Evolutionary conservation across 2,329 filamentous ascomycete species (phyloP).

Genomic region (Fusarium decemcellulare): DNA sequence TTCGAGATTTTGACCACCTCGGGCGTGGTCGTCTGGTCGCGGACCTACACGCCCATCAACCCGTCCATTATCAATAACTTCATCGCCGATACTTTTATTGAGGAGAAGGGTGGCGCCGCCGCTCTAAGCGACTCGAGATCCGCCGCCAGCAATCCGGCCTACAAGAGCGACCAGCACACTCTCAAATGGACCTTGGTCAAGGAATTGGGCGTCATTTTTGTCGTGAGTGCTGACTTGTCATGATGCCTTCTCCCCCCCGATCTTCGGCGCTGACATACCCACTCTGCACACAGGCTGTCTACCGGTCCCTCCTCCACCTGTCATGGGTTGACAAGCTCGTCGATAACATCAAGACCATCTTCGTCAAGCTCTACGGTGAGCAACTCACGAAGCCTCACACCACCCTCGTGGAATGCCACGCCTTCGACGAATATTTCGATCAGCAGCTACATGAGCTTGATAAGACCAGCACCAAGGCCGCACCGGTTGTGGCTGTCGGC

Average conservation of each 20-base stretch:
- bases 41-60: constrained; percentile 84
- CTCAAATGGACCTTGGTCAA: constrained; percentile 94
- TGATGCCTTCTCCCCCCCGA: constrained; percentile 34
- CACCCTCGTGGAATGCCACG: constrained; percentile 81
- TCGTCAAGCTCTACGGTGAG: constrained; percentile 90
- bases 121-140: constrained; percentile 72
- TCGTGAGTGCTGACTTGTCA: constrained; percentile 67
- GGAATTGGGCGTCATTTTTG: constrained; percentile 95
- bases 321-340: constrained; percentile 98
- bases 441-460: constrained; percentile 90
- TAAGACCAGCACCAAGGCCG: constrained; percentile 61
- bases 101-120: constrained; percentile 82
- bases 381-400: constrained; percentile 87
- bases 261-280: constrained; percentile 43
- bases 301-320: constrained; percentile 93
- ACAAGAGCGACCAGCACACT: constrained; percentile 93
- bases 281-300: constrained; percentile 79
- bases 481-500: constrained; percentile 44
- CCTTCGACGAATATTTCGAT: constrained; percentile 95
- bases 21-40: constrained; percentile 97
- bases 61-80: constrained; percentile 91
- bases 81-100: constrained; percentile 97
- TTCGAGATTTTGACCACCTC: constrained; percentile 98
- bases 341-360: constrained; percentile 94
- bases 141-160: constrained; percentile 77